Percentiles rank a stretch among this genome's conserved stretches.
phyloP scores from a whole-genome alignment of 495 filamentous ascomycete species.

The Penicillium samsonianum region DNA sequence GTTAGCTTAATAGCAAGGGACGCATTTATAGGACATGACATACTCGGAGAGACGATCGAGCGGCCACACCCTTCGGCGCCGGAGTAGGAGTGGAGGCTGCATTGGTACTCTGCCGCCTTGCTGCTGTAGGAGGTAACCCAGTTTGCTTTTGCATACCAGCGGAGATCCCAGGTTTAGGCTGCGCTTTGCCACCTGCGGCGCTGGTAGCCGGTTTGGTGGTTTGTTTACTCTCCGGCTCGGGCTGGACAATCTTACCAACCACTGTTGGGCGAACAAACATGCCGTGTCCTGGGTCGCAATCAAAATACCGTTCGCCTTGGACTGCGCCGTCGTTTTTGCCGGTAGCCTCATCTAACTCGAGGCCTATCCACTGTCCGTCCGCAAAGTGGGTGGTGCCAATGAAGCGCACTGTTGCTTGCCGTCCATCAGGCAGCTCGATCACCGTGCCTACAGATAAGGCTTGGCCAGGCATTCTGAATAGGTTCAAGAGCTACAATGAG shows the following conservation, averaged over 20 bases:
- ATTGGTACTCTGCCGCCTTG: slow-evolving; percentile 67
- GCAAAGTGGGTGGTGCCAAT: slow-evolving; percentile 78
- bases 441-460: slow-evolving; percentile 52
- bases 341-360: slow-evolving; percentile 78
- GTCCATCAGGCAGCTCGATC: slow-evolving; percentile 74
- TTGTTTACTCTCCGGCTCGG: slow-evolving; percentile 47
- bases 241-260: slow-evolving; percentile 58
- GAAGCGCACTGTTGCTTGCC: slow-evolving; percentile 74
- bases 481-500: slow-evolving; percentile 19
- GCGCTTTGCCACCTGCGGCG: slow-evolving; percentile 31
- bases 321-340: slow-evolving; percentile 97
- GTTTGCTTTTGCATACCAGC: slow-evolving; percentile 39
- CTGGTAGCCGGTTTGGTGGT: slow-evolving; percentile 30
- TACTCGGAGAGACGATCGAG: slow-evolving; percentile 62
- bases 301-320: slow-evolving; percentile 86
- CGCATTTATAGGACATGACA: slow-evolving; percentile 21
- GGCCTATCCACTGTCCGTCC: slow-evolving; percentile 81
- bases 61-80: slow-evolving; percentile 44
- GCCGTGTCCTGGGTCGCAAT: slow-evolving; percentile 74
- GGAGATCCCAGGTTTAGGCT: slow-evolving; percentile 34
- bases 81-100: slow-evolving; percentile 64
- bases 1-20: slow-evolving; percentile 5
- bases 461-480: slow-evolving; percentile 37
- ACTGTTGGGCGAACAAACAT: slow-evolving; percentile 82
- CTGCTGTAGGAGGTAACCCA: slow-evolving; percentile 49